Conservation (phyloP, 257 asterid species). For the Ilex aquifolium region DNA sequence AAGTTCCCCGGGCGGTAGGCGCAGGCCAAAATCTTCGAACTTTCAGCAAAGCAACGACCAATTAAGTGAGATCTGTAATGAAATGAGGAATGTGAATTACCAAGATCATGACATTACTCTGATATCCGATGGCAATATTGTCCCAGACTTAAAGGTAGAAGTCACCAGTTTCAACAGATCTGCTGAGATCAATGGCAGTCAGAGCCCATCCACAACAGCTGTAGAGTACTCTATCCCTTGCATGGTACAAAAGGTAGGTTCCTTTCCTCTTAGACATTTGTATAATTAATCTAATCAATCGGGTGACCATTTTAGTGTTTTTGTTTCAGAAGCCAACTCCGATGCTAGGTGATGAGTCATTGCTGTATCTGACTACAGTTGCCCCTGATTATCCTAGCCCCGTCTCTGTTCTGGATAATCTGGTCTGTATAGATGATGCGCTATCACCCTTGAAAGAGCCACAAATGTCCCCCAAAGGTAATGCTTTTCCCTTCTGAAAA, state of each 20-base stretch:
- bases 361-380: constrained; percentile 33
- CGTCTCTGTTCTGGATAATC: constrained; percentile 74
- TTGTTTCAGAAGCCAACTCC: constrained; percentile 46
- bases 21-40: constrained; percentile 42
- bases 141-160: constrained; percentile 29
- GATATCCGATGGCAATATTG: constrained; percentile 27
- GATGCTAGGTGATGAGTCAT: constrained; percentile 35
- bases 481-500: constrained; percentile 5
- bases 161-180: constrained; percentile 31
- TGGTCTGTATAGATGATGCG: constrained; percentile 37
- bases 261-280: constrained; percentile 1
- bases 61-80: constrained; percentile 33
- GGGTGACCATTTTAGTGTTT: constrained; percentile 18
- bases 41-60: constrained; percentile 39
- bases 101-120: constrained; percentile 34
- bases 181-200: constrained; percentile 24
- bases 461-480: constrained; percentile 54
- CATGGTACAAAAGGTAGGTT: constrained; percentile 41
- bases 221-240: constrained; percentile 18
- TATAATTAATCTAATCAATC: neutral
- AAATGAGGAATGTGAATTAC: constrained; percentile 27
- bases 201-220: constrained; percentile 27
- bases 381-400: constrained; percentile 78
- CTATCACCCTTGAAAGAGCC: constrained; percentile 57
- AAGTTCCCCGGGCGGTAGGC: constrained; percentile 71